Evolutionary conservation across 176 grass and related monocot genomes (phyloP), one percentile per base, ranked within the genome.

Genomic region (Paspalum vaginatum): DNA sequence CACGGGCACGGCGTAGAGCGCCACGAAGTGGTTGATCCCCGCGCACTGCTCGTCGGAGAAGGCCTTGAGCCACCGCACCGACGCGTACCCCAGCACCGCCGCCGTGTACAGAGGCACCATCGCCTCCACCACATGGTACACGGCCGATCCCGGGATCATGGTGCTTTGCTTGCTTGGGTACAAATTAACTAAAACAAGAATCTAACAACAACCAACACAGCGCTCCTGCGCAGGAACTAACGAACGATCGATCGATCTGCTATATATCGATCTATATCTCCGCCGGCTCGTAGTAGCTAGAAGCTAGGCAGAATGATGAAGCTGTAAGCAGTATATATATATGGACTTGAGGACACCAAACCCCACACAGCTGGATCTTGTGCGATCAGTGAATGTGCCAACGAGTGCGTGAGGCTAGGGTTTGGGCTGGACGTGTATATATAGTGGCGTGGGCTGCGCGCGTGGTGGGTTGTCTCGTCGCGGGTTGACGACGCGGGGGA

Each of bases 1-100:
- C 5, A 94, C 80, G 0, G 94, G 89, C 17, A 87, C 57, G 47
- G 94, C 89, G 70, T 93, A 92, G 21, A 92, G 55, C 13, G 91
- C 91, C 15, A 94, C 89, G 76, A 92, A 97, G 88, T 94, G 94
- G 80, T 97, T 97, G 85, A 97, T 89, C 13, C 94, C 91, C 2
- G 85, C 87, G 61, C 94, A 97, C 60, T 94, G 89, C 46, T 94
- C 91, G 38, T 61, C 56, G 20, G 89, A 88, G 79, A 97, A 90
- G 40, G 91, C 91, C 50, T 37, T 72, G 11, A 89, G 75, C 81
- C 87, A 88, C 73, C 84, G 85, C 56, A 90, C 89, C 3, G 91
- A 88, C 60, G 20, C 87, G 75, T 92, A 97, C 2, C 95, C 91
- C 4, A 97, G 85, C 52, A 47, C 73, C 80, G 89, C 91, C 43